phyloP scores from a whole-genome alignment of 768 basidiomycete species.

The Boletus subparvulus region DNA sequence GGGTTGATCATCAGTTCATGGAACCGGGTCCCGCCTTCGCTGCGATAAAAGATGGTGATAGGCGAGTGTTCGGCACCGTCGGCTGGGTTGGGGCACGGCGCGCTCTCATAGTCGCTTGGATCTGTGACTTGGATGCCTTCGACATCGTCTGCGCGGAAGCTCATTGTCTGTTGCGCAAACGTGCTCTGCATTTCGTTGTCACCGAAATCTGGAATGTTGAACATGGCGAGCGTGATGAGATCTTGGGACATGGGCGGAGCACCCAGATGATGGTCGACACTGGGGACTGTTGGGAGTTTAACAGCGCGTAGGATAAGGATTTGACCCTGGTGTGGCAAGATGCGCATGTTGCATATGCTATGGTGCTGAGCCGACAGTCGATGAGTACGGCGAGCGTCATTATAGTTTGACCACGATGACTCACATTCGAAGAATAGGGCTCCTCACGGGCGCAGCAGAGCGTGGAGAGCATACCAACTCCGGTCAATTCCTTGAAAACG shows the following conservation, averaged over 20 bases:
- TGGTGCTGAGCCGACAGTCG: slow-evolving; percentile 37
- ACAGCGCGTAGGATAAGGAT: slow-evolving; percentile 52
- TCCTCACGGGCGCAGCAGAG: slow-evolving; percentile 41
- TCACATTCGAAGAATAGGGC: slow-evolving; percentile 28
- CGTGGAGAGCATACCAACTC: slow-evolving; percentile 34
- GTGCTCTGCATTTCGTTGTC: slow-evolving; percentile 28
- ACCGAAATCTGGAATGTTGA: slow-evolving; percentile 31
- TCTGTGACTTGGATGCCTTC: slow-evolving; percentile 37
- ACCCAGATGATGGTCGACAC: background rate
- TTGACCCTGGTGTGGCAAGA: slow-evolving; percentile 50
- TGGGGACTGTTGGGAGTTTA: slow-evolving; percentile 14
- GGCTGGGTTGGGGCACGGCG: slow-evolving; percentile 13
- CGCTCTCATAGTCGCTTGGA: slow-evolving; percentile 24
- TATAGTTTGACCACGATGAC: background rate
- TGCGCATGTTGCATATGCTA: slow-evolving; percentile 50
- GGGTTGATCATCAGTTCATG: slow-evolving; percentile 32
- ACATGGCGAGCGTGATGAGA: slow-evolving; percentile 32
- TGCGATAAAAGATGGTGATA: slow-evolving; percentile 35
- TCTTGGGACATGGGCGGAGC: slow-evolving; percentile 25
- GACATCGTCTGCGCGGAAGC: slow-evolving; percentile 33
- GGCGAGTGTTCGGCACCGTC: slow-evolving; percentile 31
- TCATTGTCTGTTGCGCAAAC: slow-evolving; percentile 28
- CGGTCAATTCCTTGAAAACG: slow-evolving; percentile 42
- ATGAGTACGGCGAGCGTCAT: slow-evolving; percentile 4
- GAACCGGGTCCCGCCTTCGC: slow-evolving; percentile 27